phyloP scores from a whole-genome alignment of 345 rosid species.

The Brassica juncea region DNA sequence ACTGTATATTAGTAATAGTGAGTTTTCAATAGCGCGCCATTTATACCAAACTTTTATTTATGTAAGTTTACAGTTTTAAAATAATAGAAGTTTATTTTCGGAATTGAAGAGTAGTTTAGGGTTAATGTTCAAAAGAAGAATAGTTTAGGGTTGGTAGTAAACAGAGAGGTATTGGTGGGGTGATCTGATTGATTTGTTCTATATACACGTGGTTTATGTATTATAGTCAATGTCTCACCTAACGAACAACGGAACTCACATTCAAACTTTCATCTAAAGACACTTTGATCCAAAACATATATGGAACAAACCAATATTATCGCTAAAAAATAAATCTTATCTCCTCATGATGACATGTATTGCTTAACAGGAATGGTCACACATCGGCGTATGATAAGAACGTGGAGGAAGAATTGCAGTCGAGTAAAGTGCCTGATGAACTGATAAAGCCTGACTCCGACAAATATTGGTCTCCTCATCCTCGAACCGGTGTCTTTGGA shows the following conservation, averaged over 20 bases:
- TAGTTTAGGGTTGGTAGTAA: background rate
- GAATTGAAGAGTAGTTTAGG: background rate
- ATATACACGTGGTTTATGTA: background rate
- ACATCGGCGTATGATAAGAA: slow-evolving; percentile 71
- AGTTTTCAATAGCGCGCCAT: no score
- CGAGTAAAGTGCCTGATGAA: slow-evolving; percentile 60
- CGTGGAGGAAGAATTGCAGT: slow-evolving; percentile 55
- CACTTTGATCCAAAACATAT: background rate
- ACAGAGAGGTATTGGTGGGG: background rate
- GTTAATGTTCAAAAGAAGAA: background rate
- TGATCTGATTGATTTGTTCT: background rate
- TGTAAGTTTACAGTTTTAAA: background rate
- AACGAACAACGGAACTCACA: background rate
- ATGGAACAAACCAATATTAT: background rate
- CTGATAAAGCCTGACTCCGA: slow-evolving; percentile 57
- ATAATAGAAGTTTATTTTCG: background rate
- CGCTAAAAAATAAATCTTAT: background rate
- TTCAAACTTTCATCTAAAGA: background rate
- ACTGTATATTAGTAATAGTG: no score
- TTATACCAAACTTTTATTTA: no score
- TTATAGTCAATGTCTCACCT: background rate
- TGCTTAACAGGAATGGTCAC: slow-evolving; percentile 50
- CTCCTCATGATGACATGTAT: background rate
- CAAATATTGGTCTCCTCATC: slow-evolving; percentile 82
- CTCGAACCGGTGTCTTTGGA: slow-evolving; percentile 81